These are phyloP conservation scores for Spatholobus suberectus DNA, from an alignment of 306 rosid genomes.

Conservation along the genomic window DNA sequence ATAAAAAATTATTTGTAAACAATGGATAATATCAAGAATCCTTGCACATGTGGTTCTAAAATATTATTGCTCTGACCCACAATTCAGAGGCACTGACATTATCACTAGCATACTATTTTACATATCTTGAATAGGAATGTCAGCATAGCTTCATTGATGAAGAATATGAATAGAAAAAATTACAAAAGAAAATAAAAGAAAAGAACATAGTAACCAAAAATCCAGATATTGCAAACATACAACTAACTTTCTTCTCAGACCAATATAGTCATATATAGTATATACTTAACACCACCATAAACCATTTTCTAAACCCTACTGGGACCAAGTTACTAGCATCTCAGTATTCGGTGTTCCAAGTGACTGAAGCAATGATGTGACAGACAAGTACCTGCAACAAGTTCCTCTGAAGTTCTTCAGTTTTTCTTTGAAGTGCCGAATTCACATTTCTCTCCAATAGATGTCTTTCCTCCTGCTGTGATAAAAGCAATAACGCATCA, in stretches of 20 bases:
- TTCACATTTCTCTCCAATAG: conserved; percentile 83
- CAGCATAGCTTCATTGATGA: conserved; percentile 19
- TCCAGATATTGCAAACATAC: conserved; percentile 22
- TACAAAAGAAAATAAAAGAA: conserved; percentile 2
- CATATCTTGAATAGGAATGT: conserved; percentile 27
- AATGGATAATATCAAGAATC: conserved; percentile 26
- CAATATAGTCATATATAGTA: conserved; percentile 3
- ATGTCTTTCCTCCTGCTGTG: conserved; percentile 96
- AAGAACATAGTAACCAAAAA: conserved; percentile 23
- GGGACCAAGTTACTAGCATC: conserved; percentile 13
- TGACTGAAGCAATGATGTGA: conserved; percentile 39
- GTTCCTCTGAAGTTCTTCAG: conserved; percentile 88
- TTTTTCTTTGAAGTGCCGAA: conserved; percentile 77
- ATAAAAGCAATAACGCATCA: conserved; percentile 73
- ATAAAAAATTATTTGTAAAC: conserved; percentile 28
- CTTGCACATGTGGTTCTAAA: conserved; percentile 13
- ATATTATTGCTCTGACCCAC: conserved; percentile 27
- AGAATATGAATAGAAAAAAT: conserved; percentile 13
- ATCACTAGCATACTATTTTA: conserved; percentile 9
- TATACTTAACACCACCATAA: conserved; percentile 28
- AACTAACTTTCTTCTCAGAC: conserved; percentile 18
- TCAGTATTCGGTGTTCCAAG: conserved; percentile 37
- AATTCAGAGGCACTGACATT: conserved; percentile 23
- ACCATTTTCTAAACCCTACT: conserved; percentile 27
- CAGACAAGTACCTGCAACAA: conserved; percentile 75